Conservation (phyloP, 768 basidiomycete genomes). For the Pluteus cervinus region DNA sequence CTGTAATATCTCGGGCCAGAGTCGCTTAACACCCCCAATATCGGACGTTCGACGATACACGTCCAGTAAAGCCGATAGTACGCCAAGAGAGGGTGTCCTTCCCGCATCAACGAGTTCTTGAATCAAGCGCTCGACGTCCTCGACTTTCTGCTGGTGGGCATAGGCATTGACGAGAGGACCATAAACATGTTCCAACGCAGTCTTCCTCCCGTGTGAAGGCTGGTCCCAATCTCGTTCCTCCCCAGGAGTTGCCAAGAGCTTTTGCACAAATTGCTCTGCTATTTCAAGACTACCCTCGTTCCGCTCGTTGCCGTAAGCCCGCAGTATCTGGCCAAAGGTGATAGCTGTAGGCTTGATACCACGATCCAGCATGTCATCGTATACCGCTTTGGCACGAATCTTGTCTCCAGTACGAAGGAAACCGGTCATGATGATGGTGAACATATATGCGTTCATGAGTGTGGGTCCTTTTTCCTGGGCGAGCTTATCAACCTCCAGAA, state of each 20-base stretch:
- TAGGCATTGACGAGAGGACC: conserved; percentile 56
- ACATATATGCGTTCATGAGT: conserved; percentile 49
- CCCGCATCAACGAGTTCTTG: conserved; percentile 46
- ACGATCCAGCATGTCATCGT: conserved; percentile 63
- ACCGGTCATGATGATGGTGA: conserved; percentile 73
- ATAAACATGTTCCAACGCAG: conserved; percentile 49
- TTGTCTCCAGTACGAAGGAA: conserved; percentile 54
- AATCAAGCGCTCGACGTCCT: conserved; percentile 53
- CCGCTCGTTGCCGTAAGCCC: conserved; percentile 47
- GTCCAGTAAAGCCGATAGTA: conserved; percentile 63
- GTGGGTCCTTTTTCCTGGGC: conserved; percentile 27
- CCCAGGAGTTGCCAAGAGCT: conserved; percentile 33
- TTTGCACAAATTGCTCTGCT: conserved; percentile 62
- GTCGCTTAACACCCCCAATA: conserved; percentile 41
- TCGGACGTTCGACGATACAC: conserved; percentile 60
- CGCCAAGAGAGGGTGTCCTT: conserved; percentile 50
- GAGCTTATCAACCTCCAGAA: conserved; percentile 58
- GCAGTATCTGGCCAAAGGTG: conserved; percentile 64
- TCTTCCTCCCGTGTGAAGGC: conserved; percentile 29
- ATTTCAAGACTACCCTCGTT: conserved; percentile 44
- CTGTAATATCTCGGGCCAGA: conserved; percentile 69
- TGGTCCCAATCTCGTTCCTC: conserved; percentile 32
- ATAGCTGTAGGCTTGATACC: conserved; percentile 63
- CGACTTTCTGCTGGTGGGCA: conserved; percentile 32
- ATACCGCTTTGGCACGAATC: conserved; percentile 52